Conservation (phyloP, 768 basidiomycete species). For the Piloderma croceum region DNA sequence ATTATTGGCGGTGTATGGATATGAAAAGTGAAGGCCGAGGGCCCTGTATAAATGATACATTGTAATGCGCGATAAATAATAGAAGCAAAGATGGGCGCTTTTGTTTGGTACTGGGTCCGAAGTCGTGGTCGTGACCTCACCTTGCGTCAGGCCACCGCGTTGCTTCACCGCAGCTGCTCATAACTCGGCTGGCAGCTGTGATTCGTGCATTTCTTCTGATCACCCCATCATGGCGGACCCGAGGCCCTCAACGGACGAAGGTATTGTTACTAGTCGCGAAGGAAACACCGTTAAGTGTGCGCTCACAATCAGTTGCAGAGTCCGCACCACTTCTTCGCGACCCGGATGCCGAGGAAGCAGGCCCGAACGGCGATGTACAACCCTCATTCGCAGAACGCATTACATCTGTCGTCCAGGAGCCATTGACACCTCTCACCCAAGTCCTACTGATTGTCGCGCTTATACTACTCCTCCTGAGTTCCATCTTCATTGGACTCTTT, state of each 20-base stretch:
- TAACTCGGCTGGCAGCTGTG: constrained; percentile 5
- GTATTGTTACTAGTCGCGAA: constrained; percentile 22
- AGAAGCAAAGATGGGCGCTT: neutral
- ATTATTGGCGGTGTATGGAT: constrained; percentile 70
- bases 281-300: neutral
- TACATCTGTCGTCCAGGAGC: constrained; percentile 60
- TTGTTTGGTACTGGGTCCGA: too few relatives aligned
- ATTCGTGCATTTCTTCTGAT: too few relatives aligned
- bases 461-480: constrained; percentile 72
- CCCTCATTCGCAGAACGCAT: constrained; percentile 43
- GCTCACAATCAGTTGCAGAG: constrained; percentile 37
- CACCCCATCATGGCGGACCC: constrained; percentile 50
- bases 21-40: constrained; percentile 63
- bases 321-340: constrained; percentile 58
- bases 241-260: constrained; percentile 53
- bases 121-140: too few relatives aligned
- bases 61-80: constrained; percentile 18
- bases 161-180: too few relatives aligned
- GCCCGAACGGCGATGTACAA: constrained; percentile 19
- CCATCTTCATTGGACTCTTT: constrained; percentile 90
- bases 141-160: too few relatives aligned
- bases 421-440: constrained; percentile 79
- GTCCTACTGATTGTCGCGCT: constrained; percentile 72
- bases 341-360: constrained; percentile 37
- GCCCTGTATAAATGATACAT: too few relatives aligned